These are phyloP conservation scores for Russula ochroleuca DNA, from an alignment of 768 basidiomycete species.

Conservation along the genomic window DNA sequence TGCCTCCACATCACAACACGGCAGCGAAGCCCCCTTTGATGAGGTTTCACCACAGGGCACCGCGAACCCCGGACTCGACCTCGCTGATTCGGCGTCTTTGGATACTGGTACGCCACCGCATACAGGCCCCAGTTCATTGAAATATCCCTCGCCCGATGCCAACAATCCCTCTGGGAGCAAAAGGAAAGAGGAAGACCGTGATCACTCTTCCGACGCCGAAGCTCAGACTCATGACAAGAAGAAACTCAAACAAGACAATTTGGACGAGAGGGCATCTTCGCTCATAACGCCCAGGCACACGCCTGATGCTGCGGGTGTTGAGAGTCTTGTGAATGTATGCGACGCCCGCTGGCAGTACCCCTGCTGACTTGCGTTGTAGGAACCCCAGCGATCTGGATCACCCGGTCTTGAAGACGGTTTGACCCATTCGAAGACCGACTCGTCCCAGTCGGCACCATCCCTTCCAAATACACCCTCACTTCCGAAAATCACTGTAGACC, in stretches of 20 bases:
- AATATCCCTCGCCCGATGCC: background rate
- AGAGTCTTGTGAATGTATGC: background rate
- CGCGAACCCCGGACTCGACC: background rate
- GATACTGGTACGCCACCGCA: background rate
- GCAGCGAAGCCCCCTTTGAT: background rate
- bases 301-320: background rate
- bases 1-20: background rate
- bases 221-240: background rate
- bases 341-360: too few species aligned
- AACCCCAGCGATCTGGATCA: background rate
- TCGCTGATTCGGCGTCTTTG: background rate
- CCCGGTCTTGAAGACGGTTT: background rate
- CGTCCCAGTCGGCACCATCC: background rate
- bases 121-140: background rate
- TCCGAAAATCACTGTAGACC: background rate
- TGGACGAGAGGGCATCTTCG: background rate
- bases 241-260: conserved; percentile 1
- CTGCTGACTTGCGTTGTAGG: conserved; percentile 8
- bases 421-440: background rate
- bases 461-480: background rate
- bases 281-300: background rate
- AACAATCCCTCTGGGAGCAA: conserved; percentile 7
- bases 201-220: background rate
- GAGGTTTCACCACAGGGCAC: background rate
- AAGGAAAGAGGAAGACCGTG: conserved; percentile 11